Evolutionary conservation across 2,329 filamentous ascomycete species (phyloP).

Genomic region (Didymella pomorum): DNA sequence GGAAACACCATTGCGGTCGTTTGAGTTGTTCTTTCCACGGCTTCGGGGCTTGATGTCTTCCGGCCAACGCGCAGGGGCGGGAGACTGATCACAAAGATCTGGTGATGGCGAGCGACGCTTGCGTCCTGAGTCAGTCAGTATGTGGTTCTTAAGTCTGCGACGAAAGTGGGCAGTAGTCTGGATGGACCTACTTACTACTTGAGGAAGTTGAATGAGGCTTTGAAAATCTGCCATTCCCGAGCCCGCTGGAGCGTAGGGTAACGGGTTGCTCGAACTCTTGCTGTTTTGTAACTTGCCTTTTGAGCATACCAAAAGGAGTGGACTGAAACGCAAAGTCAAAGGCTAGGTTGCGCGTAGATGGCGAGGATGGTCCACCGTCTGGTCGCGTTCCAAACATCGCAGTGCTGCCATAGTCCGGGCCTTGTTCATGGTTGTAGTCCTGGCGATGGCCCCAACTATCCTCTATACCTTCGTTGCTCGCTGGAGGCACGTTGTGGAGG

Average conservation of each 20-base stretch:
- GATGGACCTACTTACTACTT: not conserved
- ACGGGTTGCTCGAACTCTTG: not conserved
- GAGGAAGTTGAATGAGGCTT: not conserved
- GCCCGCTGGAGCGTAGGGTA: not conserved
- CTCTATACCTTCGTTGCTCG: not conserved
- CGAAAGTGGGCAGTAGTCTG: not conserved
- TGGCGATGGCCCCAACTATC: not conserved
- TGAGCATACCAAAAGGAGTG: not conserved
- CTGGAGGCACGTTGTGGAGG: not conserved
- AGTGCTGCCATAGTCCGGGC: not conserved
- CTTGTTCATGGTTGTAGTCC: not conserved
- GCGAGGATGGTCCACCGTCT: not conserved
- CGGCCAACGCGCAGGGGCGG: not conserved
- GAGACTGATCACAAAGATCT: not conserved
- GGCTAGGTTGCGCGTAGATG: not conserved
- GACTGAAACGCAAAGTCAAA: not conserved
- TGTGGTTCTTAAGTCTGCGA: not conserved
- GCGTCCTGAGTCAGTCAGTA: slow-evolving; percentile 1
- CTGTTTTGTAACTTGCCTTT: not conserved
- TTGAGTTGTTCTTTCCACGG: not conserved
- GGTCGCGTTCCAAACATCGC: not conserved
- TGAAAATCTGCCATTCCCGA: not conserved
- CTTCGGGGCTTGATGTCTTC: not conserved
- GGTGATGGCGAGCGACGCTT: not conserved
- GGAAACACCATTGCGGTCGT: slow-evolving; percentile 5